These are phyloP conservation scores for Dimocarpus longan DNA, from an alignment of 345 rosid species.

Conservation along the genomic window DNA sequence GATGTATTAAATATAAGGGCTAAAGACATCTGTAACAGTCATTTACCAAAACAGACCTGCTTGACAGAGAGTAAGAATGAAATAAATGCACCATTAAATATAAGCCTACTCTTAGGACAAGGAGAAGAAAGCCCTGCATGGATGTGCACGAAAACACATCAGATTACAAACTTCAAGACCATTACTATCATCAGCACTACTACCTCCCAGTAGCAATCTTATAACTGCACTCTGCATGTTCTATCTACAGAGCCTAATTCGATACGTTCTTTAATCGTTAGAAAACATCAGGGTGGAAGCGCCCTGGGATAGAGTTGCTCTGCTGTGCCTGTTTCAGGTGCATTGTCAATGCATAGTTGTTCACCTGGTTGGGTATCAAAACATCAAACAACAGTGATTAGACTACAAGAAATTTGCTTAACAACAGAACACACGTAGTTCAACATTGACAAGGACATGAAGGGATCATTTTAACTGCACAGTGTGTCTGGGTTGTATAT, in stretches of 20 bases:
- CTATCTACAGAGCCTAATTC: slow-evolving; percentile 10
- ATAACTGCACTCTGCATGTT: neutral
- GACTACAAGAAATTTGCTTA: neutral
- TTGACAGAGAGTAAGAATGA: neutral
- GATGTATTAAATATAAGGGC: neutral
- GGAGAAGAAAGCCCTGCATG: neutral
- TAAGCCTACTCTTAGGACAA: neutral
- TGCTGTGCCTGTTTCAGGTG: slow-evolving; percentile 66
- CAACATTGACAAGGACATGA: neutral
- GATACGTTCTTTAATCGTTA: slow-evolving; percentile 24
- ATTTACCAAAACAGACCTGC: neutral
- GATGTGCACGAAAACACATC: neutral
- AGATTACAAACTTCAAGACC: neutral
- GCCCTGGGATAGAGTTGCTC: slow-evolving; percentile 54
- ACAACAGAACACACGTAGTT: neutral
- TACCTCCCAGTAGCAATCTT: neutral
- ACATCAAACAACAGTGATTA: neutral
- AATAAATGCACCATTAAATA: neutral
- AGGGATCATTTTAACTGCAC: neutral
- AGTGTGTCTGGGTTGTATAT: neutral
- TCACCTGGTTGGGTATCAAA: slow-evolving; percentile 42
- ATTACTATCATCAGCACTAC: neutral
- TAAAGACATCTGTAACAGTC: neutral
- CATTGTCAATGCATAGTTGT: slow-evolving; percentile 74
- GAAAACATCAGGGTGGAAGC: slow-evolving; percentile 83